Conservation (phyloP, 148 eudicot species). For the Vaccinium macrocarpon region DNA sequence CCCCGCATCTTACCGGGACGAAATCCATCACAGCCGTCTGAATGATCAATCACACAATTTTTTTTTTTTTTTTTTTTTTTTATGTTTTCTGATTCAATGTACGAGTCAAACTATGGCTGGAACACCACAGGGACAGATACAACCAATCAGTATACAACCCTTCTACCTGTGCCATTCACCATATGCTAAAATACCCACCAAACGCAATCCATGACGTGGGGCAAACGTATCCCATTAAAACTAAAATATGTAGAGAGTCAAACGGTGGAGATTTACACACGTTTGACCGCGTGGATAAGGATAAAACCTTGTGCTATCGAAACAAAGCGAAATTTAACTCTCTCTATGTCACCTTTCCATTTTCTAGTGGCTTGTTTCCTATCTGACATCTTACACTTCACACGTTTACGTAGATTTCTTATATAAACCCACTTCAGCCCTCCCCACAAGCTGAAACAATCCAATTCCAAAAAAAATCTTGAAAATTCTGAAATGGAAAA, state of each 20-base stretch:
- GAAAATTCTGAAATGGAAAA: slow-evolving; percentile 16
- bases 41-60: too few relatives aligned
- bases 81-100: too few relatives aligned
- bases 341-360: slow-evolving; percentile 14
- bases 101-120: too few relatives aligned
- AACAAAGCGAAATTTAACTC: slow-evolving; percentile 18
- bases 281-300: slow-evolving; percentile 26
- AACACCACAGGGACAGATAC: too few relatives aligned
- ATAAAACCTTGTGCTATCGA: slow-evolving; percentile 20
- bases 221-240: slow-evolving; percentile 8
- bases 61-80: too few relatives aligned
- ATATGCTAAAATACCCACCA: not conserved
- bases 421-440: slow-evolving; percentile 10
- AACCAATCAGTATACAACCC: not conserved
- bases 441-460: not conserved
- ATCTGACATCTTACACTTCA: not conserved
- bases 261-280: slow-evolving; percentile 17
- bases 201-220: not conserved
- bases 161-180: not conserved
- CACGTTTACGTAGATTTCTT: not conserved
- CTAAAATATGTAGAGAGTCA: not conserved
- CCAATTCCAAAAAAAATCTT: too few relatives aligned
- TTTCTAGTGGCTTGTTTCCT: not conserved
- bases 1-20: too few relatives aligned
- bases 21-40: too few relatives aligned